Conservation (phyloP, 2,329 filamentous ascomycete species). For the Fragosphaeria purpurea region DNA sequence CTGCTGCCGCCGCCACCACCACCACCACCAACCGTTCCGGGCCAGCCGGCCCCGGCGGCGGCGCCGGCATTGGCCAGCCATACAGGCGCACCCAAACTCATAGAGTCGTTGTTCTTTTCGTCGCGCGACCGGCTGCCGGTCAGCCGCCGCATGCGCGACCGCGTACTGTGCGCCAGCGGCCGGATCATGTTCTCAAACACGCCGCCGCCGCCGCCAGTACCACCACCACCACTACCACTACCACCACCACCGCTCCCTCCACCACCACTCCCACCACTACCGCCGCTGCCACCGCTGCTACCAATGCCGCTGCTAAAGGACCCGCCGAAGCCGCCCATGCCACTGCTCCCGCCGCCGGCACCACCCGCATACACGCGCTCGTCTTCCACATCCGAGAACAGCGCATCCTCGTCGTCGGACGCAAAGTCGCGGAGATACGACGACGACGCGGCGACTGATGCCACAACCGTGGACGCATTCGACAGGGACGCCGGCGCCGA, state of each 20-base stretch:
- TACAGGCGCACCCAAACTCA: not conserved
- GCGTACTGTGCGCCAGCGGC: slow-evolving; percentile 45
- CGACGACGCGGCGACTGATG: slow-evolving; percentile 58
- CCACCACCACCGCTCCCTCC: not conserved
- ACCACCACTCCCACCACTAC: not conserved
- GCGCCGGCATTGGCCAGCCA: not conserved
- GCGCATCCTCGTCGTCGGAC: slow-evolving; percentile 73
- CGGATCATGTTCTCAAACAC: slow-evolving; percentile 53
- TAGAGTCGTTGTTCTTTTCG: slow-evolving; percentile 12
- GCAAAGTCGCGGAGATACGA: slow-evolving; percentile 51
- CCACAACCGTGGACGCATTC: slow-evolving; percentile 36
- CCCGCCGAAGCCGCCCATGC: not conserved
- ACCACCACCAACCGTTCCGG: not conserved
- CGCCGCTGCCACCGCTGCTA: no score
- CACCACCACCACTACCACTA: not conserved
- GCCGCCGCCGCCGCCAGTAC: slow-evolving; percentile 8
- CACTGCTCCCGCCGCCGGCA: no score
- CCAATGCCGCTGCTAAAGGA: not conserved
- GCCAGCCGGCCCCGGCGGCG: not conserved
- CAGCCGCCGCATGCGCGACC: slow-evolving; percentile 50
- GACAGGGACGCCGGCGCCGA: slow-evolving; percentile 33
- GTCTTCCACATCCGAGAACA: slow-evolving; percentile 70
- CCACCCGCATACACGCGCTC: slow-evolving; percentile 20
- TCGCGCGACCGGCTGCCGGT: slow-evolving; percentile 44
- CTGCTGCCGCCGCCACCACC: not conserved